A percentile compares a stretch with the other conserved stretches of the same genome.
Evolutionary conservation across 129 eudicot genomes (phyloP).

Genomic region (Saposhnikovia divaricata): DNA sequence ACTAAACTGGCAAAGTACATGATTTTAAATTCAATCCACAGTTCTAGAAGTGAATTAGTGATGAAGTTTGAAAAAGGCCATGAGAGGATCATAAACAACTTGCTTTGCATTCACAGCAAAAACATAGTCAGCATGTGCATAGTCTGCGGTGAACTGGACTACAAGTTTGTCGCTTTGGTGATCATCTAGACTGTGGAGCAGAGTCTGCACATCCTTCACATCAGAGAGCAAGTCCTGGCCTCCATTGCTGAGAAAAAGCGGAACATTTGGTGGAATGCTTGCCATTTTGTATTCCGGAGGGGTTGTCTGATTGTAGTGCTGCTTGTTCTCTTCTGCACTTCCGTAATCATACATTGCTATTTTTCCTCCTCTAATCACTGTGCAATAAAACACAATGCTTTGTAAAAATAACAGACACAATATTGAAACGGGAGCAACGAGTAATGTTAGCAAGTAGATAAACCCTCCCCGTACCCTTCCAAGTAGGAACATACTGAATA

Average conservation of each 20-base stretch:
- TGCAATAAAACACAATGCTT: background rate
- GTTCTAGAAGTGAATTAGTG: background rate
- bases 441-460: background rate
- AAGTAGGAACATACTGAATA: too few relatives aligned
- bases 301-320: slow-evolving; percentile 51
- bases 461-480: too few relatives aligned
- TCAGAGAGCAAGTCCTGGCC: slow-evolving; percentile 69
- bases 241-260: slow-evolving; percentile 67
- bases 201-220: slow-evolving; percentile 51
- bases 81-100: slow-evolving; percentile 60
- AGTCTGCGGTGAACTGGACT: slow-evolving; percentile 38
- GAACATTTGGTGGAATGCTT: slow-evolving; percentile 60
- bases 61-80: slow-evolving; percentile 44
- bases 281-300: slow-evolving; percentile 67
- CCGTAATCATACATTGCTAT: slow-evolving; percentile 69
- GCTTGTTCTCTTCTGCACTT: slow-evolving; percentile 32
- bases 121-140: slow-evolving; percentile 81
- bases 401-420: background rate
- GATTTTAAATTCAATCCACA: background rate
- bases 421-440: background rate
- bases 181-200: slow-evolving; percentile 31
- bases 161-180: slow-evolving; percentile 51
- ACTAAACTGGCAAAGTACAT: too few relatives aligned
- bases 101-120: slow-evolving; percentile 60
- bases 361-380: slow-evolving; percentile 72